phyloP scores from a whole-genome alignment of 192 early-diverging fungal species.

The Linnemannia elongata region DNA sequence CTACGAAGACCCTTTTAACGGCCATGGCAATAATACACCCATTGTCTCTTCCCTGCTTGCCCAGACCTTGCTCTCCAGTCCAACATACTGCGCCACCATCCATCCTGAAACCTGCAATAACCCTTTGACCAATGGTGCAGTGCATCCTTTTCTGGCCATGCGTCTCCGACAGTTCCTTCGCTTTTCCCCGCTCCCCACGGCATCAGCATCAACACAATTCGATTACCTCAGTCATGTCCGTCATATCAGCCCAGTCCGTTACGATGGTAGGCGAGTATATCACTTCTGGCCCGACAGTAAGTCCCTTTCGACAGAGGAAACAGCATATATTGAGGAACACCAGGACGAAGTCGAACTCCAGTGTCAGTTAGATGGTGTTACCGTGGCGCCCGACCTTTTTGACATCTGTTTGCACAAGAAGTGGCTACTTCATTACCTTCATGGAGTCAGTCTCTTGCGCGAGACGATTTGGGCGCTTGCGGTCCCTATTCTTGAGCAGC shows the following conservation, averaged over 20 bases:
- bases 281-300: no score
- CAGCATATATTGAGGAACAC: no score
- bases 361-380: no score
- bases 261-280: no score
- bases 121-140: background rate
- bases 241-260: no score
- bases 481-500: background rate
- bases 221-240: no score
- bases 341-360: no score
- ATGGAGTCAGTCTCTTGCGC: background rate
- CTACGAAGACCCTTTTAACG: background rate
- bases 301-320: no score
- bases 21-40: background rate
- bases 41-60: background rate
- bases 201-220: background rate
- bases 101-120: background rate
- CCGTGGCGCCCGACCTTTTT: no score
- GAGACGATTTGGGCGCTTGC: background rate
- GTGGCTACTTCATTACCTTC: no score
- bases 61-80: background rate
- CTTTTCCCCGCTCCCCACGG: background rate
- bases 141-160: no score
- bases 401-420: no score
- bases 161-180: background rate
- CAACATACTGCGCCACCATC: background rate